Base-by-base conservation (phyloP, 805 yeast species). In the Pichia insulana region DNA sequence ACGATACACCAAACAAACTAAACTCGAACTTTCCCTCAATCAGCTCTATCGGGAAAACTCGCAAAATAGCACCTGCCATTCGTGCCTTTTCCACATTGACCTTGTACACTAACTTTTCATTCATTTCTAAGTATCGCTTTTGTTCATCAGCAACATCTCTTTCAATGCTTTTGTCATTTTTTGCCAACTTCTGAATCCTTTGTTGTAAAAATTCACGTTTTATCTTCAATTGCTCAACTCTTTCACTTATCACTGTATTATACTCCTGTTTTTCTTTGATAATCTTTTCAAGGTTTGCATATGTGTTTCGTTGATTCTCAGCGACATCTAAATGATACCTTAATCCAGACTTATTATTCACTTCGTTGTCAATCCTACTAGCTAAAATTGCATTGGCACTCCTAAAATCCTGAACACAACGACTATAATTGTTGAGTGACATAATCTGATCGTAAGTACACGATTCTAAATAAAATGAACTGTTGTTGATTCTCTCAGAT, bases 391-490 rank as follows among this genome's bases (percentile, higher is more conserved):
- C 40, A 19, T 52, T 56, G 9, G 53, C 50, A 6, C 43, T 33
- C 4, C 53, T 16, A 9, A 65, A 40, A 40, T 69, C 73, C 26
- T 57, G 54, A 10, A 66, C 57, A 39, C 68, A 64, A 15, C 56
- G 45, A 13, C 64, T 63, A 12, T 64, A 48, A 26, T 67, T 67
- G 39, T 65, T 65, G 44, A 69, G 41, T 40, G 66, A 68, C 71
- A 69, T 65, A 11, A 66, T 57, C 22, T 63, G 65, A 42, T 68
- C 72, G 47, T 61, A 69, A 0, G 65, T 53, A 41, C 69, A 57
- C 1, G 67, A 56, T 2, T 9, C 37, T 37, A 54, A 56, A 10
- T 51, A 46, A 30, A 40, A 34, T 15, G 32, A 45, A 20, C 32
- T 35, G 15, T 20, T 32, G 7, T 25, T 20, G 34, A 43, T 10